Evolutionary conservation across 768 basidiomycete species (phyloP).

Genomic region (Russula foetens): DNA sequence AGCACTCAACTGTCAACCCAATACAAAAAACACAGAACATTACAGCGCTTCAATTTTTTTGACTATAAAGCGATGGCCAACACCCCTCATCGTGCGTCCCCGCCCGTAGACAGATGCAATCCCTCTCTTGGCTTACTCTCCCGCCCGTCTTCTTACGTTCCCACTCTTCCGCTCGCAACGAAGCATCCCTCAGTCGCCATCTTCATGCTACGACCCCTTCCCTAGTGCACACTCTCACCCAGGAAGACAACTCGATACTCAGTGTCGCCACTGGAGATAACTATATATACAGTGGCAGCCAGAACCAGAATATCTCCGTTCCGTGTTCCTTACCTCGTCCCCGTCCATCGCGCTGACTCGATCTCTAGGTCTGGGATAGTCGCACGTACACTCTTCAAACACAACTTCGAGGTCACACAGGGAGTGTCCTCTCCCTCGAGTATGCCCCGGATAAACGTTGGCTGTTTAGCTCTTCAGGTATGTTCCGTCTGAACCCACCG

Average conservation of each 20-base stretch:
- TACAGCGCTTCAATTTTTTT: no score
- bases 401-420: slow-evolving; percentile 72
- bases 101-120: background rate
- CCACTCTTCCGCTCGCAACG: background rate
- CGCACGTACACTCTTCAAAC: slow-evolving; percentile 57
- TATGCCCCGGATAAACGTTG: slow-evolving; percentile 68
- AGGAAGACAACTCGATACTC: slow-evolving; percentile 9
- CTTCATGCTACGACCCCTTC: slow-evolving; percentile 2
- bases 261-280: slow-evolving; percentile 12
- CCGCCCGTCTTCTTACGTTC: slow-evolving; percentile 8
- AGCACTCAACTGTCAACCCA: no score
- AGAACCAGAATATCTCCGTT: slow-evolving; percentile 18
- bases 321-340: background rate
- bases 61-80: background rate
- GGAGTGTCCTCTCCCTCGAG: slow-evolving; percentile 74
- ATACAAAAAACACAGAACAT: no score
- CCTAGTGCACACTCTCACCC: slow-evolving; percentile 13
- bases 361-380: slow-evolving; percentile 76
- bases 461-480: slow-evolving; percentile 88
- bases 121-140: background rate
- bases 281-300: slow-evolving; percentile 21
- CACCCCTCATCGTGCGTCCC: slow-evolving; percentile 8
- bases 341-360: background rate
- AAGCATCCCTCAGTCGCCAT: slow-evolving; percentile 18
- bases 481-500: slow-evolving; percentile 11